phyloP scores from a whole-genome alignment of 331 rosid genomes.

The Rhamnella rubrinervis region DNA sequence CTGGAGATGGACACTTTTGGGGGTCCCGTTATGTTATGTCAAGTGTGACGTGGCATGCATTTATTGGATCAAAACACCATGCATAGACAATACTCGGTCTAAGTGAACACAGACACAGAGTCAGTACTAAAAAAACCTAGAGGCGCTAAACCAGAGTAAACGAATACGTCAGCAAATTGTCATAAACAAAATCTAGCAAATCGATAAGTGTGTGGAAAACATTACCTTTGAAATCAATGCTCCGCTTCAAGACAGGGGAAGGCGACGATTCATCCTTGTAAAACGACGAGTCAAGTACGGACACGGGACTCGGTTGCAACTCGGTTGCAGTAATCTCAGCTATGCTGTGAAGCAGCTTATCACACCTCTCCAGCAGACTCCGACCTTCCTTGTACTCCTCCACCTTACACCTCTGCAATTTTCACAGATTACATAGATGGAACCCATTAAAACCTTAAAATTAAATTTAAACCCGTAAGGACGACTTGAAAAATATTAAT shows the following conservation, averaged over 20 bases:
- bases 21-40: background rate
- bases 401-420: slow-evolving; percentile 51
- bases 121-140: slow-evolving; percentile 12
- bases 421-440: background rate
- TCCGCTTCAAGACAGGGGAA: slow-evolving; percentile 82
- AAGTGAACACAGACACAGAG: background rate
- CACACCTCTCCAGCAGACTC: slow-evolving; percentile 76
- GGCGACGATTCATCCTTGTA: slow-evolving; percentile 91
- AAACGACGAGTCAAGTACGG: slow-evolving; percentile 87
- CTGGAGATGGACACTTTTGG: slow-evolving; percentile 1
- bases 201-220: background rate
- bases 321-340: slow-evolving; percentile 70
- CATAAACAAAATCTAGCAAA: slow-evolving; percentile 27
- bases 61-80: slow-evolving; percentile 11
- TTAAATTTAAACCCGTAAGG: background rate
- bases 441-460: background rate
- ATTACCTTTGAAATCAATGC: slow-evolving; percentile 81
- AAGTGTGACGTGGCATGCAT: slow-evolving; percentile 19
- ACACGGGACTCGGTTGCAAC: slow-evolving; percentile 94
- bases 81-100: slow-evolving; percentile 6
- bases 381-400: slow-evolving; percentile 71
- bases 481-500: background rate
- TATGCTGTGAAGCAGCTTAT: slow-evolving; percentile 72
- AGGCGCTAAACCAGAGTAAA: slow-evolving; percentile 19
- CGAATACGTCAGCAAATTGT: slow-evolving; percentile 36